Conservation (phyloP, 2,329 filamentous ascomycete genomes). For the Xylariaceae sp. region DNA sequence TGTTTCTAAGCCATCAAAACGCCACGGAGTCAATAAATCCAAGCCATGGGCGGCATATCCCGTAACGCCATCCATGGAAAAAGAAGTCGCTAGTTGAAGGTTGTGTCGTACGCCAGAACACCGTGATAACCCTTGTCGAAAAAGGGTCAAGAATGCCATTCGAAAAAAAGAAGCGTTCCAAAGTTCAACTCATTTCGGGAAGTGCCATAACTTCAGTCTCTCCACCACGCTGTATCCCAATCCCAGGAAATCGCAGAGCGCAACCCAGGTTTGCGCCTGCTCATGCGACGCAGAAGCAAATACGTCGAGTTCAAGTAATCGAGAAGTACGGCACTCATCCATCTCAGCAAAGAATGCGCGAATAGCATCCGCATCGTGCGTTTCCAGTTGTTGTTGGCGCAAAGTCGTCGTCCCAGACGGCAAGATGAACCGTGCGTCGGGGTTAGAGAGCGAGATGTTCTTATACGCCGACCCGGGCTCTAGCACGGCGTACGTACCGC, state of each 20-base stretch:
- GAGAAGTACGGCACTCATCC: neutral
- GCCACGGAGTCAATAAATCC: too few relatives aligned
- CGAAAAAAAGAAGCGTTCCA: too few relatives aligned
- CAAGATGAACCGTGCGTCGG: slow-evolving; percentile 26
- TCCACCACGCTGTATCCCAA: slow-evolving; percentile 29
- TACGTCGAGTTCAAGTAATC: slow-evolving; percentile 25
- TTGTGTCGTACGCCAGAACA: too few relatives aligned
- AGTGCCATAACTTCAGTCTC: slow-evolving; percentile 25
- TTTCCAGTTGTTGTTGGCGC: neutral
- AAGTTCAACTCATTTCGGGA: slow-evolving; percentile 13
- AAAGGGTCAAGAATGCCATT: too few relatives aligned
- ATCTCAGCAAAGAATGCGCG: slow-evolving; percentile 18
- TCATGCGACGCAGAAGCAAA: slow-evolving; percentile 14
- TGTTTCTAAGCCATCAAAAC: too few relatives aligned
- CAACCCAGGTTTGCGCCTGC: slow-evolving; percentile 27
- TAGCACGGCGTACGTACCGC: slow-evolving; percentile 22
- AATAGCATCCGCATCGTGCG: slow-evolving; percentile 9
- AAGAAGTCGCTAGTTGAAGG: too few relatives aligned
- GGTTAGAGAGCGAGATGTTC: slow-evolving; percentile 19
- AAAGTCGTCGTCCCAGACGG: slow-evolving; percentile 9
- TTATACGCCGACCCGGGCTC: slow-evolving; percentile 16
- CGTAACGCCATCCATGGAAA: too few relatives aligned
- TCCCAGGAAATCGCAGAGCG: slow-evolving; percentile 27
- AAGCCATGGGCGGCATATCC: too few relatives aligned
- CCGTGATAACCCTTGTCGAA: too few relatives aligned